Base-by-base conservation (phyloP, 768 basidiomycete species). In the Auriscalpium microsporum region DNA sequence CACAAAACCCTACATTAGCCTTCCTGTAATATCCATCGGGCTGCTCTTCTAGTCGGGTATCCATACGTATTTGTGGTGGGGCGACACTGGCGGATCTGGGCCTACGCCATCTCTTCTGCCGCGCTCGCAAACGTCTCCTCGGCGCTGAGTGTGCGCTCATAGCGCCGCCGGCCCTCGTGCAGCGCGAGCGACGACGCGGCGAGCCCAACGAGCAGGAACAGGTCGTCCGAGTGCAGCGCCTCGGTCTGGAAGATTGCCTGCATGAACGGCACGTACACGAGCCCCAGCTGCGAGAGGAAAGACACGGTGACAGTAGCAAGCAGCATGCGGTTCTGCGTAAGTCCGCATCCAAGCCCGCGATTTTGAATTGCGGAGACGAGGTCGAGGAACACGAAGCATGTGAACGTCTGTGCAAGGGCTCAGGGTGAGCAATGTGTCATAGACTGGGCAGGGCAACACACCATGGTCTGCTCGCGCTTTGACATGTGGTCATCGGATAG, bases 351-450 rank as follows among this genome's bases (percentile, higher is more conserved):
- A 14, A 98, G 80, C 10, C 93, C 93, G 53, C 95, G 90, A 69
- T 90, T 95, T 68, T 98, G 94, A 35, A 96, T 70, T 1, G 95
- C 95, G 40, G 94, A 97, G 10, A 93, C 88, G 45, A 98, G 82
- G 70, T 98, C 95, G 58, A 98, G 86, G 76, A 97, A 90, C 56
- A 98, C 95, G 71, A 98, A 98, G 67, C 85, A 87, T 16, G 94
- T 89, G 71, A 98, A 98, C 23, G 95, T 96, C 95, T 96, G 69
- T n/a, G 19, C 28, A 3, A 9, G 10, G 46, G 21, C 11, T 49
- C 34, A 50, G 63, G 45, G 50, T 36, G 44, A 21, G 46, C 49
- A 42, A 45, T 17, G 37, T 40, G 49, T 17, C n/a, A 6, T 11
- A 17, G 21, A 16, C 28, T 45, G 33, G 14, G 14, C 17, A 1